Evolutionary conservation across 345 rosid species (phyloP).

Genomic region (Linum lewisii): DNA sequence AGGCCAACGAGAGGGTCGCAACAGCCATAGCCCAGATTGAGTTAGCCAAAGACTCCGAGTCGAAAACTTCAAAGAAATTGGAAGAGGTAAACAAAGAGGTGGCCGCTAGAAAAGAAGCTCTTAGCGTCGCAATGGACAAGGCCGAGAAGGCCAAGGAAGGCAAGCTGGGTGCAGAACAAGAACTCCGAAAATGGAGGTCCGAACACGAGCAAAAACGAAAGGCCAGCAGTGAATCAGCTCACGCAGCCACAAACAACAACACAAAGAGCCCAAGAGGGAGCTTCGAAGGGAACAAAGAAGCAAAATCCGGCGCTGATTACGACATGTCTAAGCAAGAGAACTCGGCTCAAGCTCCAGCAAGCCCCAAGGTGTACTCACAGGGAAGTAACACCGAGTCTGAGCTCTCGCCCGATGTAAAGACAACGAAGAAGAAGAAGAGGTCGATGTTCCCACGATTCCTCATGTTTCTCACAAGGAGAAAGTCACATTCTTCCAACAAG

Average conservation of each 20-base stretch:
- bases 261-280: slow-evolving; percentile 23
- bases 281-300: slow-evolving; percentile 32
- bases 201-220: slow-evolving; percentile 60
- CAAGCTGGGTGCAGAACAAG: slow-evolving; percentile 73
- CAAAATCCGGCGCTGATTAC: slow-evolving; percentile 13
- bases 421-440: slow-evolving; percentile 63
- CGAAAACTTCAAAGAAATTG: slow-evolving; percentile 38
- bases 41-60: slow-evolving; percentile 63
- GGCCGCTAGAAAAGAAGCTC: slow-evolving; percentile 40
- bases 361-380: slow-evolving; percentile 22
- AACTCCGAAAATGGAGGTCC: slow-evolving; percentile 80
- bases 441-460: slow-evolving; percentile 63
- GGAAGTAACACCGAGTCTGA: slow-evolving; percentile 21
- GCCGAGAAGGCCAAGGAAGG: slow-evolving; percentile 88
- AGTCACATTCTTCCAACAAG: slow-evolving; percentile 37
- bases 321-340: slow-evolving; percentile 8
- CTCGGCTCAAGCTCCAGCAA: slow-evolving; percentile 9
- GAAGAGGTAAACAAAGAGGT: slow-evolving; percentile 58
- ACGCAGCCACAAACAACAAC: slow-evolving; percentile 18
- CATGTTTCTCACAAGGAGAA: slow-evolving; percentile 54
- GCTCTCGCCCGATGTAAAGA: slow-evolving; percentile 26
- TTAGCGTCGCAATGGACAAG: slow-evolving; percentile 56
- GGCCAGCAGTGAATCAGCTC: slow-evolving; percentile 35
- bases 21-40: slow-evolving; percentile 63
- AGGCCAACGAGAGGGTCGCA: slow-evolving; percentile 57